Evolutionary conservation across 202 grass and related monocot genomes (phyloP).

Genomic region (Saccharum hybrid): DNA sequence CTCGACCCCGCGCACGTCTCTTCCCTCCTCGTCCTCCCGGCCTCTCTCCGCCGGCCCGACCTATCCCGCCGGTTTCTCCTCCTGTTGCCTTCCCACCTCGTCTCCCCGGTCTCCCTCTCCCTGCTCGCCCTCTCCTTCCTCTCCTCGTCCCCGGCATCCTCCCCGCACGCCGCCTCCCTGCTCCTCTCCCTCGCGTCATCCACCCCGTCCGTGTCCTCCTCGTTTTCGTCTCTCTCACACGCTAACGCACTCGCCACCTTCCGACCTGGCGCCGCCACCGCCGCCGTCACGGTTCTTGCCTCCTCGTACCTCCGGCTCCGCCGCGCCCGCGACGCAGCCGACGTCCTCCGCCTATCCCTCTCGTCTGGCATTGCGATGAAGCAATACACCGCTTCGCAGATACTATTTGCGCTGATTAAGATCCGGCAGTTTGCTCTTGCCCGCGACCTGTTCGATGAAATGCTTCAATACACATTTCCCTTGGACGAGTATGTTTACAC

Average conservation of each 20-base stretch:
- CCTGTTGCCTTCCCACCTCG: slow-evolving; percentile 46
- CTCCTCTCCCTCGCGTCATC: slow-evolving; percentile 57
- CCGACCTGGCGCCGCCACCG: slow-evolving; percentile 35
- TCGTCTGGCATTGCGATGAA: slow-evolving; percentile 48
- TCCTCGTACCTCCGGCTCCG: slow-evolving; percentile 57
- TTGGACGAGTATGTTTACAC: slow-evolving; percentile 77
- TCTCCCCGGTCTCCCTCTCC: slow-evolving; percentile 50
- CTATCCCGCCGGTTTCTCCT: slow-evolving; percentile 52
- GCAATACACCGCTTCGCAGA: slow-evolving; percentile 57
- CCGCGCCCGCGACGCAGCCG: slow-evolving; percentile 52
- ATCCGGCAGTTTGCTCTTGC: slow-evolving; percentile 67
- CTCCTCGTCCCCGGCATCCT: slow-evolving; percentile 20
- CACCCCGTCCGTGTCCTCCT: slow-evolving; percentile 56
- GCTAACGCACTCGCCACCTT: slow-evolving; percentile 53
- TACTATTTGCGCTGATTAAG: slow-evolving; percentile 63
- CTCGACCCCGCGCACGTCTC: slow-evolving; percentile 46
- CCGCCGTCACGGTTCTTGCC: slow-evolving; percentile 54
- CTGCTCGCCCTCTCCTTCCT: slow-evolving; percentile 60
- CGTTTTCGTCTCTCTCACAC: slow-evolving; percentile 60
- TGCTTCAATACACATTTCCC: slow-evolving; percentile 30
- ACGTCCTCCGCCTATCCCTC: slow-evolving; percentile 49
- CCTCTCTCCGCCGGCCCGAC: slow-evolving; percentile 40
- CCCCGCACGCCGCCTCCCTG: slow-evolving; percentile 52
- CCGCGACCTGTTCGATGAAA: slow-evolving; percentile 67
- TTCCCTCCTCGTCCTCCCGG: slow-evolving; percentile 53